Evolutionary conservation across 2,329 filamentous ascomycete species (phyloP), one percentile per base, ranked within the genome.

Genomic region (Lasiodiplodia sp.): DNA sequence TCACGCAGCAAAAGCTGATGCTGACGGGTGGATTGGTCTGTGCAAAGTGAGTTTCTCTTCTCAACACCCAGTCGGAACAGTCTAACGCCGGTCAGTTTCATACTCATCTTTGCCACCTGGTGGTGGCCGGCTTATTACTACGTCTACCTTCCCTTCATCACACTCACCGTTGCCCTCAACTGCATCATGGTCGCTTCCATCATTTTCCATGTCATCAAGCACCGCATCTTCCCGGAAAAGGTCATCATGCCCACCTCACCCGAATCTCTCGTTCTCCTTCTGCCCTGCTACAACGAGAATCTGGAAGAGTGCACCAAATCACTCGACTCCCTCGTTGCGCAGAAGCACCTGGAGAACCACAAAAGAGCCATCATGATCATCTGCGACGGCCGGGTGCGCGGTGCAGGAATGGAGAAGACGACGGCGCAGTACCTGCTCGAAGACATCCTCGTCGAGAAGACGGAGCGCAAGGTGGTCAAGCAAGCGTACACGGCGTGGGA

Each of bases 261-360:
- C 0, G 83, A 85, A 71, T 78, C 78, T 60, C 78, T 85, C 76
- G 82, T 85, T 2, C 71, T 84, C 37, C 73, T 85, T 38, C 75
- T 85, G 4, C 83, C 83, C 1, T 86, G 84, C 73, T 86, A 85
- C 74, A 85, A 85, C 71, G 83, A 86, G 71, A 84, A 81, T 0
- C 72, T 75, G 7, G 76, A 83, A 4, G 83, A 86, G 69, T 73
- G 84, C 28, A 78, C 74, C 3, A 77, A 78, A 2, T 85, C 83
- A 0, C 78, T 85, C 0, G 81, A 85, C 68, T 85, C 83, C 2
- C 73, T 86, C 4, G 77, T 84, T 5, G 75, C 77, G 0, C 83
- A 85, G 70, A 78, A 80, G 68, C 77, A 79, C 3, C 81, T 86
- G 23, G 78, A 78, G 0, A 69, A 78, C 2, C 82, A 85, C 64